phyloP scores from a whole-genome alignment of 2,329 filamentous ascomycete genomes.

The Colletotrichum truncatum region DNA sequence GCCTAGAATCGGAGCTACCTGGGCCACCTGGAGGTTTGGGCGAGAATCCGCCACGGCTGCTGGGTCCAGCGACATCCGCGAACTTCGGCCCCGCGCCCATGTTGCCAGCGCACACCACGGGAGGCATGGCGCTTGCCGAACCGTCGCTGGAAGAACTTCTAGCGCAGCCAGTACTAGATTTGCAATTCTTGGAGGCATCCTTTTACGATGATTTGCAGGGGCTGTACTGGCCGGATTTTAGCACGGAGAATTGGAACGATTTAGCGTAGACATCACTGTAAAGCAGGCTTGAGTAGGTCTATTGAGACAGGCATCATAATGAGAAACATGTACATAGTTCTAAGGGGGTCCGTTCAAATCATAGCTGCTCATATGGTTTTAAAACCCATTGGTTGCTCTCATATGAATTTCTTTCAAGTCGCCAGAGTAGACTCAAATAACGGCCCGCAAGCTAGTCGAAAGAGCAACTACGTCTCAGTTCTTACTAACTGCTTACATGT shows the following conservation, averaged over 20 bases:
- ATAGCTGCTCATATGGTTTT: too few relatives aligned
- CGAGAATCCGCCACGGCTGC: not conserved
- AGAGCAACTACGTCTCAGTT: too few relatives aligned
- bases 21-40: not conserved
- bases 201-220: slow-evolving; percentile 31
- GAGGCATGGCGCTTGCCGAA: slow-evolving; percentile 46
- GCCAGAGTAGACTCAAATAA: too few relatives aligned
- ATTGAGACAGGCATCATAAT: not conserved
- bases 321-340: too few relatives aligned
- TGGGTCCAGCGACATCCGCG: not conserved
- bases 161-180: slow-evolving; percentile 42
- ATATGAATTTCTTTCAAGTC: too few relatives aligned
- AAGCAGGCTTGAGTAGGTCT: too few relatives aligned
- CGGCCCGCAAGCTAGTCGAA: too few relatives aligned
- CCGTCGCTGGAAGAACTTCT: slow-evolving; percentile 46
- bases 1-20: not conserved
- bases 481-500: too few relatives aligned
- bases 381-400: too few relatives aligned
- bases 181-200: slow-evolving; percentile 41
- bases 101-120: slow-evolving; percentile 33
- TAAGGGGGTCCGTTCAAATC: too few relatives aligned
- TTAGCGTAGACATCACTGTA: slow-evolving; percentile 6
- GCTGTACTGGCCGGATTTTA: slow-evolving; percentile 33
- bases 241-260: slow-evolving; percentile 28
- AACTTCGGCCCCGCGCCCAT: not conserved